Evolutionary conservation across 495 filamentous ascomycete species (phyloP).

Genomic region (Lophiostoma macrostomum): DNA sequence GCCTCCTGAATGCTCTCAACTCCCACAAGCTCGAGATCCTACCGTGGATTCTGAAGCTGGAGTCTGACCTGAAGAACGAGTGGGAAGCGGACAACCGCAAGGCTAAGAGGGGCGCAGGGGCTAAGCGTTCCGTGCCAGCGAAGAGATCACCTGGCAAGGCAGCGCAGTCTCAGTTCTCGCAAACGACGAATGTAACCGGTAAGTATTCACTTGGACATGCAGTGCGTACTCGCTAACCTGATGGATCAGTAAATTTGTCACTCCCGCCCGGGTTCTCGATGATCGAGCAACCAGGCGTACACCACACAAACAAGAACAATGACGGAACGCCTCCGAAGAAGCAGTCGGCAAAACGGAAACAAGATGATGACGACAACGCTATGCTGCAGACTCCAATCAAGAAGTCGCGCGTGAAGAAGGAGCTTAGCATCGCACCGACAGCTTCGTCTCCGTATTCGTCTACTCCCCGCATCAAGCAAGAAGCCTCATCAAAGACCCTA

Average conservation of each 20-base stretch:
- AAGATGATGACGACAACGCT: background rate
- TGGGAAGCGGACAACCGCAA: constrained; percentile 49
- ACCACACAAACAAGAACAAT: background rate
- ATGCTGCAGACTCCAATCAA: too few relatives aligned
- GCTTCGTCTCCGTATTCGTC: too few relatives aligned
- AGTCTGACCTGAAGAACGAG: constrained; percentile 54
- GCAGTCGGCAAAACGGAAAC: background rate
- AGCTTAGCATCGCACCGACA: constrained; percentile 9
- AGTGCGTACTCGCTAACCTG: background rate
- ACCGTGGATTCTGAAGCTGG: constrained; percentile 42
- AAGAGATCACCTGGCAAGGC: constrained; percentile 3
- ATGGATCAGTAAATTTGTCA: background rate
- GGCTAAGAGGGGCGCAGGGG: constrained; percentile 36
- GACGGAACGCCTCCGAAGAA: background rate
- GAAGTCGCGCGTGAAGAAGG: constrained; percentile 36
- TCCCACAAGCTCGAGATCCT: constrained; percentile 47
- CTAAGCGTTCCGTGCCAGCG: background rate
- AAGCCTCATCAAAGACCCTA: too few relatives aligned
- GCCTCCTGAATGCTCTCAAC: constrained; percentile 53
- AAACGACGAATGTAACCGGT: constrained; percentile 1
- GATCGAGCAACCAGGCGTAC: background rate
- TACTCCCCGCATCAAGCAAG: background rate
- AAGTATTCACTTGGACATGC: background rate
- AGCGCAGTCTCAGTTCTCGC: background rate
- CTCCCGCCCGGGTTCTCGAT: background rate